A percentile compares a stretch with the other conserved stretches of the same genome.
phyloP scores from a whole-genome alignment of 768 basidiomycete species.

The Tulasnella sp. region DNA sequence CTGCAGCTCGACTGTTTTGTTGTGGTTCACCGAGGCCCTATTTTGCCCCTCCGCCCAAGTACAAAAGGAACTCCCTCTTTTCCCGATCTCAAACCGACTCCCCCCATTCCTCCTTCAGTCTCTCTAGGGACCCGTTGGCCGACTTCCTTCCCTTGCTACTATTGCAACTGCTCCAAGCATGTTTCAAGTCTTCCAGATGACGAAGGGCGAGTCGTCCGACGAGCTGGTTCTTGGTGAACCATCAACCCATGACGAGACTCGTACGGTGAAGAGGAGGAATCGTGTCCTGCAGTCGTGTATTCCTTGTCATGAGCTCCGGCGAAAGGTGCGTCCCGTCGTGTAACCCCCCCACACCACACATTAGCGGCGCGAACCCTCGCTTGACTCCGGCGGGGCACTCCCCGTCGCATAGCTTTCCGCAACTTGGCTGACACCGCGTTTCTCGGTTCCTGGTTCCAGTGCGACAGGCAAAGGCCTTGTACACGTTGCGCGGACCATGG shows the following conservation, averaged over 20 bases:
- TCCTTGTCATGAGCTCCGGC: conserved; percentile 83
- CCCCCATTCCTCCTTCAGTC: conserved; percentile 3
- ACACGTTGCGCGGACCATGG: conserved; percentile 86
- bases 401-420: conserved; percentile 5
- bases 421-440: conserved; percentile 16
- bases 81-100: not conserved
- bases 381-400: not conserved
- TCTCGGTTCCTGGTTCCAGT: conserved; percentile 39
- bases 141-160: conserved; percentile 6
- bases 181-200: conserved; percentile 17
- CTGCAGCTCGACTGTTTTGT: not conserved
- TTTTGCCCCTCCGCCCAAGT: not conserved
- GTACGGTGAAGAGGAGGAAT: conserved; percentile 59
- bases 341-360: conserved; percentile 10
- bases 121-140: not conserved
- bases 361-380: not conserved
- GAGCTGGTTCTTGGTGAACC: conserved; percentile 14
- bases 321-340: conserved; percentile 52
- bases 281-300: conserved; percentile 80
- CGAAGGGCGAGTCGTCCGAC: conserved; percentile 14
- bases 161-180: conserved; percentile 12
- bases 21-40: conserved; percentile 3
- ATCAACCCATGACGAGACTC: conserved; percentile 3
- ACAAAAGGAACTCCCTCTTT: conserved; percentile 12
- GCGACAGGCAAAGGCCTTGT: conserved; percentile 86